Conservation (phyloP, 2,329 filamentous ascomycete species). For the Neonectria coccinea region DNA sequence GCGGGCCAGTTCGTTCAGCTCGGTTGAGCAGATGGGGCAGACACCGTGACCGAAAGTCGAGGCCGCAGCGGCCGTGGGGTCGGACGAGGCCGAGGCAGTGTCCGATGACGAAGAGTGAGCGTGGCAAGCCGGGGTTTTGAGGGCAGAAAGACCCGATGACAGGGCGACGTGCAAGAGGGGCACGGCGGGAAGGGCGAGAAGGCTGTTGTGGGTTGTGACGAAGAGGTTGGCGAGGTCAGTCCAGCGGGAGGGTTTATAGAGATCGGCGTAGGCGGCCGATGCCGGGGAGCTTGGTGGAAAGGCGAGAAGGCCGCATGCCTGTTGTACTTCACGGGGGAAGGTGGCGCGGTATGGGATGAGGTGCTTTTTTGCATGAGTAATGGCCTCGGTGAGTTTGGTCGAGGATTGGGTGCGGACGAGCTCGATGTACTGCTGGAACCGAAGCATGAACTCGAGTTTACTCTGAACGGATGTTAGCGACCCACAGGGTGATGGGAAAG, state of each 20-base stretch:
- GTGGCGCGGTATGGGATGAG: slow-evolving; percentile 76
- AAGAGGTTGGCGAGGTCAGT: slow-evolving; percentile 81
- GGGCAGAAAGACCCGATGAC: slow-evolving; percentile 88
- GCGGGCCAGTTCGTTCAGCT: slow-evolving; percentile 90
- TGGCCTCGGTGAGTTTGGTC: slow-evolving; percentile 78
- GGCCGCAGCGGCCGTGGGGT: slow-evolving; percentile 41
- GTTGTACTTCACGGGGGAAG: slow-evolving; percentile 75
- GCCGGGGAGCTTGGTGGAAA: slow-evolving; percentile 67
- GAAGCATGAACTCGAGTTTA: slow-evolving; percentile 91
- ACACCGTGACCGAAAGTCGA: slow-evolving; percentile 75
- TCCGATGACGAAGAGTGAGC: slow-evolving; percentile 23
- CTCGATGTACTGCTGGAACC: slow-evolving; percentile 95
- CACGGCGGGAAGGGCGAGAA: slow-evolving; percentile 83
- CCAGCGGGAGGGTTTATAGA: slow-evolving; percentile 84
- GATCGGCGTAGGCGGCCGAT: slow-evolving; percentile 58
- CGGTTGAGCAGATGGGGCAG: slow-evolving; percentile 95
- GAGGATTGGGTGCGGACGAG: slow-evolving; percentile 77
- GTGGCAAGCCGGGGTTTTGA: slow-evolving; percentile 96
- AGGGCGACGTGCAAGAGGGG: slow-evolving; percentile 92
- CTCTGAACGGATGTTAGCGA: slow-evolving; percentile 61
- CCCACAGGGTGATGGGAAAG: neutral
- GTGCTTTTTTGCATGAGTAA: slow-evolving; percentile 84
- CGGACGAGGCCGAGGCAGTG: slow-evolving; percentile 64
- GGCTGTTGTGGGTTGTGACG: slow-evolving; percentile 84
- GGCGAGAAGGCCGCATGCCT: slow-evolving; percentile 84